These are phyloP conservation scores for Colletotrichum liaoningense DNA, from an alignment of 2,329 filamentous ascomycete genomes.

Conservation along the genomic window DNA sequence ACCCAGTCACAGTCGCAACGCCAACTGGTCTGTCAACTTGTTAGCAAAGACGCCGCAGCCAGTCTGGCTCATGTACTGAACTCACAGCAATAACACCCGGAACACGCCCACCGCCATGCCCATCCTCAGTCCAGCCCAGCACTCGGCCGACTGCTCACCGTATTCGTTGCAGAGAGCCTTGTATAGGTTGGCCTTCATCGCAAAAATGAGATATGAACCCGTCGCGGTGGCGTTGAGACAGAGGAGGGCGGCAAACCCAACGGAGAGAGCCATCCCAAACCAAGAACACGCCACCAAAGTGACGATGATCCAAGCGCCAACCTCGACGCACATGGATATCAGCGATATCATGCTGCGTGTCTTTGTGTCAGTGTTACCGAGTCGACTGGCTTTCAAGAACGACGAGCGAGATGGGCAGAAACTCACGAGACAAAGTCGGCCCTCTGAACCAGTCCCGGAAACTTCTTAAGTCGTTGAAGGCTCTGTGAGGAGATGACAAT, in stretches of 20 bases:
- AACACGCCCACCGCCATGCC: not conserved
- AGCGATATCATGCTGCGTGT: not conserved
- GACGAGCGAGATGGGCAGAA: not conserved
- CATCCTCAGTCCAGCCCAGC: not conserved
- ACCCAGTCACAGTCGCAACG: not conserved
- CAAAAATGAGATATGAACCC: not conserved
- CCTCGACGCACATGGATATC: not conserved
- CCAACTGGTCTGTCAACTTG: not conserved
- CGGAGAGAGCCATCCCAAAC: not conserved
- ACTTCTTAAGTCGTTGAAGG: not conserved
- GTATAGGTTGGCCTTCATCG: not conserved
- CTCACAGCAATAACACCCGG: slow-evolving; percentile 5
- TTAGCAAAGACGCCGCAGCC: not conserved
- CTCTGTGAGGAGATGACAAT: not conserved
- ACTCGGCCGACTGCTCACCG: not conserved
- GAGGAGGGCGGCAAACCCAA: not conserved
- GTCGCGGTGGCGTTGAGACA: not conserved
- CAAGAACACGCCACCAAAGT: not conserved
- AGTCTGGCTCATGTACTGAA: not conserved
- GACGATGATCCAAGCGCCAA: no score
- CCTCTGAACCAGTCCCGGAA: not conserved
- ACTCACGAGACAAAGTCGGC: not conserved
- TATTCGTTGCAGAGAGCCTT: not conserved
- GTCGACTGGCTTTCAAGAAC: not conserved
- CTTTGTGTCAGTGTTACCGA: not conserved